Base-by-base conservation (phyloP, 257 asterid species). In the Solanum chmielewskii region DNA sequence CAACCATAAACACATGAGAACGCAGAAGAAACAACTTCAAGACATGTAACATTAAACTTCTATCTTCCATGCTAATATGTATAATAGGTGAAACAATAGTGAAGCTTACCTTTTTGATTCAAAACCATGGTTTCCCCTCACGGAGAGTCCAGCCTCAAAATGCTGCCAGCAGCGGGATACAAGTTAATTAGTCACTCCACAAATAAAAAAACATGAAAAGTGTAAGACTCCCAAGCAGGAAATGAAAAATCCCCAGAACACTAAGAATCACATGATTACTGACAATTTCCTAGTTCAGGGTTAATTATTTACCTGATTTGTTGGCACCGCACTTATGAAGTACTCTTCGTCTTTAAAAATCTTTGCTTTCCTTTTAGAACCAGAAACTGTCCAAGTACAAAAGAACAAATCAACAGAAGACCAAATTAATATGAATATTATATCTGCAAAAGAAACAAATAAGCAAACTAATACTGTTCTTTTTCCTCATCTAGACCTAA, bases 261-360 rank as follows among this genome's bases (percentile, higher is more conserved):
- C 2, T 47, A 78, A 45, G 66, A 45, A 62, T 35, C 18, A 16
- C n/a, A 16, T 49, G 27, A 27, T 47, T 47, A 47, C 7, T 29
- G 42, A 80, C 83, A 41, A 78, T 78, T 29, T 42, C 56, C 21
- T 49, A 62, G 75, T 23, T 18, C 64, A 74, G 27, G 42, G 42
- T 56, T 21, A 37, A 39, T 37, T 77, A 87, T 41, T 84, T 78
- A 97, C 99, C 97, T 95, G 98, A 92, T 96, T 94, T 2, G 93
- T 92, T 87, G 99, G 99, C 77, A 97, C 96, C 59, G 99, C 91
- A 90, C 98, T 97, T 89, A 97, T 97, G 91, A 95, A 96, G 92
- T 88, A 88, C 88, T 97, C 99, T 77, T 97, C 98, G 44, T 97
- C 99, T 91, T 93, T 97, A 93, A 94, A 97, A 91, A 89, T 92